phyloP scores from a whole-genome alignment of 2,329 filamentous ascomycete genomes.

The Teratosphaeria destructans region DNA sequence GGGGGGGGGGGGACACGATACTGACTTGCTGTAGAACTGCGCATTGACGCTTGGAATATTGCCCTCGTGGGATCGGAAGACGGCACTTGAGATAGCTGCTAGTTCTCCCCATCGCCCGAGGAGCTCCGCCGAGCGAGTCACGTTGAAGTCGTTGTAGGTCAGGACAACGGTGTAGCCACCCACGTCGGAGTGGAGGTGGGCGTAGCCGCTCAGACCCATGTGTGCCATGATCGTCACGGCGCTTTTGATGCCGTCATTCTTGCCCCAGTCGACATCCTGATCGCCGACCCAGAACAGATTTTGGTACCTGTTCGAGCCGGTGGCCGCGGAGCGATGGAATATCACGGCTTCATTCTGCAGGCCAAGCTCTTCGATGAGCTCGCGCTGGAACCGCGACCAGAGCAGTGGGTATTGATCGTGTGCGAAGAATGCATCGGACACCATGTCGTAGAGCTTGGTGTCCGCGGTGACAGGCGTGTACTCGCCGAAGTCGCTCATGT shows the following conservation, averaged over 20 bases:
- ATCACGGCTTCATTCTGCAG: conserved; percentile 23
- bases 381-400: conserved; percentile 26
- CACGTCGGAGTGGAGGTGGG: conserved; percentile 27
- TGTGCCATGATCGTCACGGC: conserved; percentile 26
- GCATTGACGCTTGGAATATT: conserved; percentile 28
- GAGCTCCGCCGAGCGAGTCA: conserved; percentile 27
- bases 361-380: conserved; percentile 18
- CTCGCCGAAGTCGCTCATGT: conserved; percentile 30
- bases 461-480: conserved; percentile 24
- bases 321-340: conserved; percentile 28
- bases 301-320: conserved; percentile 24
- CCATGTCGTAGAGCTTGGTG: conserved; percentile 18
- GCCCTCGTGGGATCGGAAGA: conserved; percentile 30
- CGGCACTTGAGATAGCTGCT: conserved; percentile 24
- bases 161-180: conserved; percentile 29
- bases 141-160: conserved; percentile 18
- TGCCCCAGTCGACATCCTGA: conserved; percentile 25
- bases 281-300: conserved; percentile 32
- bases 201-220: conserved; percentile 28
- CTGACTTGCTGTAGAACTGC: conserved; percentile 27
- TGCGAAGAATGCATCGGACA: conserved; percentile 23
- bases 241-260: conserved; percentile 28
- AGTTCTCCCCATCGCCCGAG: conserved; percentile 30
- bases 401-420: conserved; percentile 27
- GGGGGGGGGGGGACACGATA: too few species aligned